Evolutionary conservation across 495 filamentous ascomycete species (phyloP).

Genomic region (Penicillium lividum): DNA sequence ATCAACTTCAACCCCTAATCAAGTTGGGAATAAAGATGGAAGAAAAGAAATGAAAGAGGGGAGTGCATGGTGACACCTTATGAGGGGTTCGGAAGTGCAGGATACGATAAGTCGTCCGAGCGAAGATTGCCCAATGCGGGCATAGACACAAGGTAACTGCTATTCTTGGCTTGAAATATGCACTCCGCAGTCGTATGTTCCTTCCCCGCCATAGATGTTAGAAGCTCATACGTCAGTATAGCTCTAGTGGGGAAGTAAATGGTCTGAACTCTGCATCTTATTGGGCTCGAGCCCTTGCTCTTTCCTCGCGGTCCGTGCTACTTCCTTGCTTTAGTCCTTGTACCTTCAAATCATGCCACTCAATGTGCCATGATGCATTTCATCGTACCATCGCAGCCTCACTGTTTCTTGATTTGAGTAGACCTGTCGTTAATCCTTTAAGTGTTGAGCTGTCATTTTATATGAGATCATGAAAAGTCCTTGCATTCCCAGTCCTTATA

Average conservation of each 20-base stretch:
- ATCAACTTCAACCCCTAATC: background rate
- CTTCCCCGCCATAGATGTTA: background rate
- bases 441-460: background rate
- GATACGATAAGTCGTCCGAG: constrained; percentile 9
- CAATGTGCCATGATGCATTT: background rate
- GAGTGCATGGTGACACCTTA: constrained; percentile 13
- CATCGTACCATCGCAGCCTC: too few species aligned
- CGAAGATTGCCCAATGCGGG: constrained; percentile 18
- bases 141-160: background rate
- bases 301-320: background rate
- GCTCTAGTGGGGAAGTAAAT: background rate
- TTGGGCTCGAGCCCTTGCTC: background rate
- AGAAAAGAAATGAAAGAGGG: constrained; percentile 21
- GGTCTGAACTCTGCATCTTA: background rate
- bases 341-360: background rate
- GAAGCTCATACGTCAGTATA: background rate
- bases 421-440: background rate
- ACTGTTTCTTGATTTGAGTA: background rate
- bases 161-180: background rate
- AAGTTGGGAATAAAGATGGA: constrained; percentile 5
- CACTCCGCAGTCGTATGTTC: constrained; percentile 1
- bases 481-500: background rate
- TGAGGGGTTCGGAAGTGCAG: constrained; percentile 13
- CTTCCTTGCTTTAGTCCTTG: background rate
- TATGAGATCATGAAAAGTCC: background rate